Conservation (phyloP, 2,329 filamentous ascomycete genomes). For the Emydomyces testavorans region DNA sequence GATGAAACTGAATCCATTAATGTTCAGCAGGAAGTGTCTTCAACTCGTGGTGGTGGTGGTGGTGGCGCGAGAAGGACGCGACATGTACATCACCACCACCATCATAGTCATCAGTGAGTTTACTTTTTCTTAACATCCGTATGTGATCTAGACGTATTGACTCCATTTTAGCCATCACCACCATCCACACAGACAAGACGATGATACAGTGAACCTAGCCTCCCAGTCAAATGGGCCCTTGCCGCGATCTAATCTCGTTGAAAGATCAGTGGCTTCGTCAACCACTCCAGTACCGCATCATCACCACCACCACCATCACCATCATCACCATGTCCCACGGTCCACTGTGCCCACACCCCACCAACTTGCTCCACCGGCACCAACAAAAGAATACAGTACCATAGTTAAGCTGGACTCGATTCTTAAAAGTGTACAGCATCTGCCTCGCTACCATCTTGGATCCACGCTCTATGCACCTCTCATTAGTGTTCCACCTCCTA, state of each 20-base stretch:
- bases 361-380: conserved; percentile 21
- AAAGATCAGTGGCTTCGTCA: conserved; percentile 15
- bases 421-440: conserved; percentile 57
- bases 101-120: conserved; percentile 49
- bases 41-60: conserved; percentile 52
- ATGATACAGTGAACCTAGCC: conserved; percentile 29
- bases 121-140: background rate
- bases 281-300: conserved; percentile 27
- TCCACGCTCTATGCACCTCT: conserved; percentile 68
- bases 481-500: conserved; percentile 41
- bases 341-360: conserved; percentile 17
- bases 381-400: conserved; percentile 48
- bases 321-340: conserved; percentile 29
- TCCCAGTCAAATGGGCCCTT: conserved; percentile 20
- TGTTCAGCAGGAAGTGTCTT: conserved; percentile 50
- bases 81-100: conserved; percentile 46
- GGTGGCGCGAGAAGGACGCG: conserved; percentile 43
- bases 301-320: conserved; percentile 38
- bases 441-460: conserved; percentile 69
- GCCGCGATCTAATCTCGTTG: conserved; percentile 24
- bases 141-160: background rate
- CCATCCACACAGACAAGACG: conserved; percentile 44
- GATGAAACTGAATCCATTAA: conserved; percentile 55
- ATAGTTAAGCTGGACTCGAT: conserved; percentile 59
- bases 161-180: conserved; percentile 37